A percentile compares a stretch with the other conserved stretches of the same genome.
Evolutionary conservation across 371 early-diverging fungal species (phyloP).

Genomic region (Lichtheimia corymbifera): DNA sequence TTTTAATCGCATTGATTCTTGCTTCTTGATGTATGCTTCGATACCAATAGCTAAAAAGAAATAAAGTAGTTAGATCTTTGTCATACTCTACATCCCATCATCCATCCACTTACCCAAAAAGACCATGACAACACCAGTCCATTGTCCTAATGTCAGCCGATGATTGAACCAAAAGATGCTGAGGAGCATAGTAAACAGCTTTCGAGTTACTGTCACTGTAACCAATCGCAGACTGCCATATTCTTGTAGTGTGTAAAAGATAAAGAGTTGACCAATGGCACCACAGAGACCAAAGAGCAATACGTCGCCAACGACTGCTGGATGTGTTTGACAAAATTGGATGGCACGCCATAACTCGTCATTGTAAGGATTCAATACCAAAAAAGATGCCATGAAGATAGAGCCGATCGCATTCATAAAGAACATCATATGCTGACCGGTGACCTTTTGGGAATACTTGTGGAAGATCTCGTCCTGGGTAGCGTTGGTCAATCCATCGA

Average conservation of each 20-base stretch:
- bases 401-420: slow-evolving; percentile 91
- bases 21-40: slow-evolving; percentile 56
- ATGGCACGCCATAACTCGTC: slow-evolving; percentile 81
- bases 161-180: slow-evolving; percentile 91
- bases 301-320: slow-evolving; percentile 82
- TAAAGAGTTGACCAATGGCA: slow-evolving; percentile 96
- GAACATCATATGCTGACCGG: slow-evolving; percentile 97
- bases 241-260: slow-evolving; percentile 91
- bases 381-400: slow-evolving; percentile 67
- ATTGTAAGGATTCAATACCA: slow-evolving; percentile 69
- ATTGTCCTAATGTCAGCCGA: slow-evolving; percentile 76
- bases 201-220: slow-evolving; percentile 95
- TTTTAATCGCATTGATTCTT: slow-evolving; percentile 7
- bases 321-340: slow-evolving; percentile 74
- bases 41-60: slow-evolving; percentile 58
- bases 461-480: slow-evolving; percentile 95
- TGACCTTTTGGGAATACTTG: slow-evolving; percentile 60
- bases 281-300: slow-evolving; percentile 89
- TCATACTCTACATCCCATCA: background rate
- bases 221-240: slow-evolving; percentile 92
- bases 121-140: slow-evolving; percentile 85
- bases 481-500: slow-evolving; percentile 98
- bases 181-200: slow-evolving; percentile 93
- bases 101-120: slow-evolving; percentile 63
- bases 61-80: background rate